Conservation (phyloP, 768 basidiomycete species). For the Cystobasidium onofrii region DNA sequence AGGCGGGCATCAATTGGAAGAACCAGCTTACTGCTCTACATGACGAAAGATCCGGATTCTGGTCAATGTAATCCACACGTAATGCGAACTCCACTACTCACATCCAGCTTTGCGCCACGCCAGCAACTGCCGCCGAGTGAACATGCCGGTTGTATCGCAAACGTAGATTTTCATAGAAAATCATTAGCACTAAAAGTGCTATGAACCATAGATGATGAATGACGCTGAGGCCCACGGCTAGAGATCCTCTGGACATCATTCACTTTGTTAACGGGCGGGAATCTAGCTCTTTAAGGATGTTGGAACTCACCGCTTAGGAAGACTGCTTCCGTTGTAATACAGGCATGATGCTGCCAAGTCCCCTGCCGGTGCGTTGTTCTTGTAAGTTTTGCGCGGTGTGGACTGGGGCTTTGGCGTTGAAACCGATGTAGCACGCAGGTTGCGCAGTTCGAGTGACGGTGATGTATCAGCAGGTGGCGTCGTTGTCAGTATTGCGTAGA, state of each 20-base stretch:
- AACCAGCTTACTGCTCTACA: neutral
- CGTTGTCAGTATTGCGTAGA: neutral
- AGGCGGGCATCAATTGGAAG: neutral
- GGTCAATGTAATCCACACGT: too few relatives aligned
- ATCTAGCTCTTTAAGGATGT: too few relatives aligned
- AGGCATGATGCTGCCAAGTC: neutral
- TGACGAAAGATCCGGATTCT: neutral
- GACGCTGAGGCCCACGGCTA: neutral
- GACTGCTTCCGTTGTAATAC: constrained; percentile 1
- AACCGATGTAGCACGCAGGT: neutral
- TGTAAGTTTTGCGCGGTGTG: neutral
- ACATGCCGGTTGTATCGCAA: neutral
- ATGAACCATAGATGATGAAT: neutral
- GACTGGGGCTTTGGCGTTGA: neutral
- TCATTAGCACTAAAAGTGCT: neutral
- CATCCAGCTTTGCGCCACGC: neutral
- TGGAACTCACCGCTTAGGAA: neutral
- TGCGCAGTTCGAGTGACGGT: neutral
- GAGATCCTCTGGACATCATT: neutral
- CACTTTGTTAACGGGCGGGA: too few relatives aligned
- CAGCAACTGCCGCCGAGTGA: neutral
- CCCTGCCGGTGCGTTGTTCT: neutral
- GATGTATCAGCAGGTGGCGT: neutral
- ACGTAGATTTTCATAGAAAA: neutral
- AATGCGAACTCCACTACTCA: neutral